Evolutionary conservation across 2,329 filamentous ascomycete species (phyloP), one percentile per base, ranked within the genome.

Genomic region (Ophiostoma sp.): DNA sequence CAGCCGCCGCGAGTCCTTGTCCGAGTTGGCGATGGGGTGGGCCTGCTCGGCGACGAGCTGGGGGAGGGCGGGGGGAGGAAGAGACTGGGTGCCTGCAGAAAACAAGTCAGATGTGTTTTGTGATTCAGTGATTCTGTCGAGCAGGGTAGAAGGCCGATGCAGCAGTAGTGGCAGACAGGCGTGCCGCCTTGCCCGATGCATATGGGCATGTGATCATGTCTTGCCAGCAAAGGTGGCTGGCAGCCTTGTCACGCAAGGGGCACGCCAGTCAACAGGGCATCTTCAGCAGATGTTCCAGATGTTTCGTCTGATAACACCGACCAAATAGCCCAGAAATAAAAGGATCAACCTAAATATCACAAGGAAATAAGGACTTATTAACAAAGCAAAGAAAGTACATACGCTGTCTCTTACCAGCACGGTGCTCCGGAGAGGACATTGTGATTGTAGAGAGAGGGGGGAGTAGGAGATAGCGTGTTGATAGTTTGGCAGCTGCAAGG

Each of bases 1-100:
- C 73, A 99, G 83, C 69, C 95, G 86, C 79, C 94, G 89, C 14
- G 91, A 90, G 79, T 96, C 90, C 80, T 97, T 97, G 80, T 99
- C 95, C 74, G 85, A 89, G 16, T 88, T 82, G 11, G 93, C 81
- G 72, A 99, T 97, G 40, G 94, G 89, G 12, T 87, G 84, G 76
- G 95, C 90, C 78, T 98, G 94, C 79, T 98, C 94, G 58, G 95
- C 94, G 64, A 97, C 92, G 66, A 99, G 87, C 77, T 94, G 91
- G 7, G 95, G 95, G 27, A 99, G 87, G 72, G 90, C 86, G 27
- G 95, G 95, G 67, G 94, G 93, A 69, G 95, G 95, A 70, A 97
- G 90, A 68, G 95, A 98, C 79, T 98, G 95, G 66, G 95, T 98
- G 79, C 92, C 90, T 92, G 81, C 72, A 79, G 75, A 73, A 79